Conservation (phyloP, 345 rosid genomes). For the Chamaenerion angustifolium region DNA sequence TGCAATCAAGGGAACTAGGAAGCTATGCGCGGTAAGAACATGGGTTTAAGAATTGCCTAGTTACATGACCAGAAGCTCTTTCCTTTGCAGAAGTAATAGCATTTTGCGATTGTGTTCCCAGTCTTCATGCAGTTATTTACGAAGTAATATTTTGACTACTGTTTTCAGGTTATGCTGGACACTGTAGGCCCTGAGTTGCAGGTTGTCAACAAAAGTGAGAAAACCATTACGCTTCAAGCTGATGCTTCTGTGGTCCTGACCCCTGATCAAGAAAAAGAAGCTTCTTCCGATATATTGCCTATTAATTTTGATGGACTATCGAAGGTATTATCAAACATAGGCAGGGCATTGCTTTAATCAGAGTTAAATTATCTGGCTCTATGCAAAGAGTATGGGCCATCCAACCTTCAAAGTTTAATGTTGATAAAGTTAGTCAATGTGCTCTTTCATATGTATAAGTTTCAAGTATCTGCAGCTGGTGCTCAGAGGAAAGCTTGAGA, state of each 20-base stretch:
- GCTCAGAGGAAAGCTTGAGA: too few relatives aligned
- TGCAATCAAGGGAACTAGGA: slow-evolving; percentile 42
- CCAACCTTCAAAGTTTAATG: too few relatives aligned
- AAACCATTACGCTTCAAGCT: slow-evolving; percentile 37
- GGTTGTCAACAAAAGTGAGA: slow-evolving; percentile 35
- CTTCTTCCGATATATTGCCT: slow-evolving; percentile 44
- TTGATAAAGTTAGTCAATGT: too few relatives aligned
- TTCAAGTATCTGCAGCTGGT: too few relatives aligned
- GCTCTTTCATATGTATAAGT: too few relatives aligned
- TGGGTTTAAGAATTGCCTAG: neutral
- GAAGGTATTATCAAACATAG: slow-evolving; percentile 17
- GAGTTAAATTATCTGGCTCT: too few relatives aligned
- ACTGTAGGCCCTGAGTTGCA: slow-evolving; percentile 60
- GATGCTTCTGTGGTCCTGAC: slow-evolving; percentile 38
- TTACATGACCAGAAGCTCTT: neutral
- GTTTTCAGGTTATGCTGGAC: slow-evolving; percentile 53
- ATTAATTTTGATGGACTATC: slow-evolving; percentile 48
- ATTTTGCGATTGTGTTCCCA: neutral
- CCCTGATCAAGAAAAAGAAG: slow-evolving; percentile 46
- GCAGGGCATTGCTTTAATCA: too few relatives aligned
- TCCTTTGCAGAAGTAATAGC: neutral
- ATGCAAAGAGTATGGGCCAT: too few relatives aligned
- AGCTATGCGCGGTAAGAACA: slow-evolving; percentile 53
- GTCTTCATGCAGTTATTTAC: neutral
- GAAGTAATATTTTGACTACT: slow-evolving; percentile 2